Conservation (phyloP, 148 eudicot species). For the Dianthus caryophyllus region DNA sequence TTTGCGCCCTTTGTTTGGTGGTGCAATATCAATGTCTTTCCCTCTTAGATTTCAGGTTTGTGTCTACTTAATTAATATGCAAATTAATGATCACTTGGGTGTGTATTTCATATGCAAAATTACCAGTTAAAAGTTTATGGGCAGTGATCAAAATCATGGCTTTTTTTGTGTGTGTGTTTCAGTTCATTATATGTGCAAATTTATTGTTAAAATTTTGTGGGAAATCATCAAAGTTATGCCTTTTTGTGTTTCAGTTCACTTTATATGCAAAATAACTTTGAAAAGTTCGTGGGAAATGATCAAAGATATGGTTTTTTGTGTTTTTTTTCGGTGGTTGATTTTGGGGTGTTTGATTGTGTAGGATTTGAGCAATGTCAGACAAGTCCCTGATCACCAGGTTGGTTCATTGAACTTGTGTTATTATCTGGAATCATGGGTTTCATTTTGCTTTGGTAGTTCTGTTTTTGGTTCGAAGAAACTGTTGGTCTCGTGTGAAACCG, state of each 20-base stretch:
- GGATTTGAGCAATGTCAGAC: constrained; percentile 76
- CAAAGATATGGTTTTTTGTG: constrained; percentile 1
- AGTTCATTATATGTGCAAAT: too few species aligned
- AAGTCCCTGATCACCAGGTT: constrained; percentile 94
- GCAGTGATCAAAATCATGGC: too few species aligned
- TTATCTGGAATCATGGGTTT: constrained; percentile 6
- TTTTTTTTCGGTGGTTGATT: background rate
- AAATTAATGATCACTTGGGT: too few species aligned
- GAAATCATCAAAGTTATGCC: too few species aligned
- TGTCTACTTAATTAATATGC: background rate
- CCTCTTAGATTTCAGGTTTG: constrained; percentile 73
- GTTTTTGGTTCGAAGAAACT: background rate
- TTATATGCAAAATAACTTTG: too few species aligned
- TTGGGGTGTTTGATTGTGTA: constrained; percentile 21
- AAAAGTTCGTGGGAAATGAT: too few species aligned
- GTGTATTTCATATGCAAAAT: too few species aligned
- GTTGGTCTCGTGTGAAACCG: too few species aligned
- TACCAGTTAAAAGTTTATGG: too few species aligned
- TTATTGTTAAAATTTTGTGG: too few species aligned
- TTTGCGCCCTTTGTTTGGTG: constrained; percentile 64
- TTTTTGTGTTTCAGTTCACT: too few species aligned
- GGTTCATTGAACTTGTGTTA: background rate
- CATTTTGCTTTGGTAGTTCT: background rate
- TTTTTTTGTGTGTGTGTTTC: too few species aligned
- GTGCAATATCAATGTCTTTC: constrained; percentile 55